Conservation (phyloP, 2,329 filamentous ascomycete genomes). For the Aspergillus chevalieri region DNA sequence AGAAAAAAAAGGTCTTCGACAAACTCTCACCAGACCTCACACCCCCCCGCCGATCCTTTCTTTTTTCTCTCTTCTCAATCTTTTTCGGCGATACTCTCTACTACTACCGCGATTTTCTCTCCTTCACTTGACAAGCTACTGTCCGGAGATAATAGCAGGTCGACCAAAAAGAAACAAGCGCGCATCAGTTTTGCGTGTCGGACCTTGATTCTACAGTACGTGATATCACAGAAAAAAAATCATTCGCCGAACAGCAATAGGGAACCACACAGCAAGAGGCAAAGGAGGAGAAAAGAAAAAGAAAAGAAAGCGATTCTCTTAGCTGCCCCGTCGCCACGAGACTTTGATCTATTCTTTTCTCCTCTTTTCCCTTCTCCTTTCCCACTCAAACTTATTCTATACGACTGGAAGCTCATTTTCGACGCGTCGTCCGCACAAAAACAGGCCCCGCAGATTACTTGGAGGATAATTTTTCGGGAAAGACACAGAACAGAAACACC, state of each 20-base stretch:
- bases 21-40: not conserved
- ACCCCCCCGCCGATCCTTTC: slow-evolving; percentile 10
- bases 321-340: not conserved
- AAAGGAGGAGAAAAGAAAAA: not conserved
- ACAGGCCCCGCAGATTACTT: slow-evolving; percentile 16
- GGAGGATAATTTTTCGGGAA: slow-evolving; percentile 13
- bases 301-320: not conserved
- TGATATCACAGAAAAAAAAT: not conserved
- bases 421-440: slow-evolving; percentile 27
- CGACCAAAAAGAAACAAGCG: not conserved
- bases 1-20: not conserved
- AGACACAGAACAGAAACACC: slow-evolving; percentile 20
- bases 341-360: slow-evolving; percentile 1
- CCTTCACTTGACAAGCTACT: slow-evolving; percentile 1
- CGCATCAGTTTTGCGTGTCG: not conserved
- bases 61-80: slow-evolving; percentile 3
- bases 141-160: not conserved
- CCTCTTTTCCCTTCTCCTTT: slow-evolving; percentile 6
- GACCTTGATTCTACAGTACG: not conserved
- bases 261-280: no score
- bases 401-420: slow-evolving; percentile 21
- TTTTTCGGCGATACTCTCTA: slow-evolving; percentile 5
- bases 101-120: slow-evolving; percentile 4
- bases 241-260: not conserved
- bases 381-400: slow-evolving; percentile 3